Evolutionary conservation across 192 early-diverging fungal species (phyloP), one percentile per base, ranked within the genome.

Genomic region (Funneliformis mosseae): DNA sequence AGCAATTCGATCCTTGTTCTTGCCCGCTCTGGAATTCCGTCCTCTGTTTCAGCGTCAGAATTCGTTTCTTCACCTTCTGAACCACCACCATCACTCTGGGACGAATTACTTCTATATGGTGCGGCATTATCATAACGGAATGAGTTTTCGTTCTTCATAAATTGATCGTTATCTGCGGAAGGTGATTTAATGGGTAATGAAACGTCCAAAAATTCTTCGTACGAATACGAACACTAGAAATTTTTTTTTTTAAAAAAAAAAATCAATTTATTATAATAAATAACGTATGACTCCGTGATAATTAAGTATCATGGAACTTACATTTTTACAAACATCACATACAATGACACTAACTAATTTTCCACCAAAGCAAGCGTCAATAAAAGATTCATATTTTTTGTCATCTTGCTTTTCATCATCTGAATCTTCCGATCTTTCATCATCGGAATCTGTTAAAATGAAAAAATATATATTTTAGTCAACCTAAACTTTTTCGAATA

Each of bases 301-400:
- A 41, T 25, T 46, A 27, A 60, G n/a, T n/a, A n/a, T n/a, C n/a
- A n/a, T 11, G 6, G 0, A 70, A 83, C 76, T 75, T 85, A 87
- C 84, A 81, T 85, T 81, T 77, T 84, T 83, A 84, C 92, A 93
- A 3, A 81, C 71, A 21, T 91, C 89, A 75, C 93, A 94, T 14
- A 94, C 87, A 60, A 94, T 90, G 27, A 90, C 83, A 59, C 88
- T 89, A 27, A 88, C 89, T 72, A 94, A 77, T 76, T 87, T 82
- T 16, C 93, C 93, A 12, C 88, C 88, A 87, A 94, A 94, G n/a
- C 90, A 84, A 14, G 77, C 81, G 75, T 94, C 93, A 23, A 93
- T 87, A 73, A 91, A 90, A 38, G 90, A 89, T 14, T 21, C 38
- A n/a, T 80, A 79, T 46, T 69, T 64, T 27, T 27, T 10, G 8